Base-by-base conservation (phyloP, 1,284 basidiomycete species). In the Tetrapyrgos nigripes region DNA sequence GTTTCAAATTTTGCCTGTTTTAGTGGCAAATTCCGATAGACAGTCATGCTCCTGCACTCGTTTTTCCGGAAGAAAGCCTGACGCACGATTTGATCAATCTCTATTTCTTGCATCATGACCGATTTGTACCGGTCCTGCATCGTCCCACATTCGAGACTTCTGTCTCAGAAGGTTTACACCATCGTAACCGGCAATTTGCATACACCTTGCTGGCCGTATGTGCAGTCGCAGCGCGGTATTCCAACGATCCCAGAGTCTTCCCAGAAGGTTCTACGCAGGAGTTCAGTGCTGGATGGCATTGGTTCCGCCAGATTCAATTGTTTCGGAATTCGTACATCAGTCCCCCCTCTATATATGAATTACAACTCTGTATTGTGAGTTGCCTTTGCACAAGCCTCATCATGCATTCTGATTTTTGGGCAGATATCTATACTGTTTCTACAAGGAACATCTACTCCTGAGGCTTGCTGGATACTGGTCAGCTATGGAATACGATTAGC, bases 141-240 rank as follows among this genome's bases (percentile, higher is more conserved):
- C 80, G 82, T 0, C 81, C 82, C 2, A 83, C 81, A n/a, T 91
- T 93, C 65, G 80, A 86, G 53, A 70, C 75, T 13, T 74, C 81
- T 46, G 70, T 88, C 45, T 68, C 68, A 23, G 77, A 82, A 8
- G 78, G 81, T 2, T 69, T 84, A 19, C 84, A 89, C 67, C 70
- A 78, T 14, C 78, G 71, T 6, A 75, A 89, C 63, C 62, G 76
- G 6, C 71, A 81, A 1, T 90, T 91, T 68, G 86, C 80, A 21
- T 79, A 81, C 24, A 79, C 88, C 1, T 81, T 88, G 51, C 72
- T 91, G 27, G 76, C 86, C 35, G 79, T 92, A 0, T 90, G 88
- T 66, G 87, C 91, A 0, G 73, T 84, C 49, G 91, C 83, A 2
- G 74, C 87, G 1, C 79, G 88, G 33, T 87, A 78, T 65, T 80